Conservation (phyloP, 768 basidiomycete species). For the Plicaturopsis crispa region DNA sequence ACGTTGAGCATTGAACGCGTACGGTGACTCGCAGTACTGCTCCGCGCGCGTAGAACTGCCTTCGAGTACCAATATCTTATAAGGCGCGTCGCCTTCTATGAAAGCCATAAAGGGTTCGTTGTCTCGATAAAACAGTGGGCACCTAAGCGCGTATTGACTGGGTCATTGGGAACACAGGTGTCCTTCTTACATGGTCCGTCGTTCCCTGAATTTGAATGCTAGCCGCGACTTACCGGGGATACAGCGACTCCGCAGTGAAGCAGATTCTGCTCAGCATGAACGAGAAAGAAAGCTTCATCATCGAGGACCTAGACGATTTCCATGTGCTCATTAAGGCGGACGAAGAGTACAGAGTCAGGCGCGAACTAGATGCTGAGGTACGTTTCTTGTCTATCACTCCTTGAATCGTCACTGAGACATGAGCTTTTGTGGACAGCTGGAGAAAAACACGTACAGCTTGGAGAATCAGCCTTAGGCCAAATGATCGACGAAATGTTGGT, state of each 20-base stretch:
- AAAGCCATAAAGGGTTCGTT: no score
- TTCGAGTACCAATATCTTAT: no score
- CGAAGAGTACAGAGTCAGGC: conserved; percentile 65
- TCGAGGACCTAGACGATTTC: conserved; percentile 80
- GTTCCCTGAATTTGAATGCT: neutral
- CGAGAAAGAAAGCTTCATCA: conserved; percentile 72
- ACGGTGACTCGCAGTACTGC: no score
- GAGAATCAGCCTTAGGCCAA: no score
- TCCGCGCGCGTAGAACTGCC: no score
- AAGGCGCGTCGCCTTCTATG: no score
- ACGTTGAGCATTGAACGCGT: no score
- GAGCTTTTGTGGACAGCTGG: conserved; percentile 39
- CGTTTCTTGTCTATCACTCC: conserved; percentile 13
- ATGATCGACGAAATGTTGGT: no score
- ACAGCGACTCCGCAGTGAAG: conserved; percentile 83
- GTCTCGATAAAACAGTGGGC: no score
- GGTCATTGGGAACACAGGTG: no score
- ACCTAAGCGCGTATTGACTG: no score
- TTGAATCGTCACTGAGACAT: neutral
- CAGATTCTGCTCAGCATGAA: conserved; percentile 81
- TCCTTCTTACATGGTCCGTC: conserved; percentile 61
- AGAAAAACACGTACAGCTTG: conserved; percentile 81
- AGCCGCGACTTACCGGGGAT: neutral
- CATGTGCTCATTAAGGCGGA: conserved; percentile 82
- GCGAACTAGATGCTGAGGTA: conserved; percentile 73